Conservation (phyloP, 1,139 yeast species). For the Diutina ranongensis region DNA sequence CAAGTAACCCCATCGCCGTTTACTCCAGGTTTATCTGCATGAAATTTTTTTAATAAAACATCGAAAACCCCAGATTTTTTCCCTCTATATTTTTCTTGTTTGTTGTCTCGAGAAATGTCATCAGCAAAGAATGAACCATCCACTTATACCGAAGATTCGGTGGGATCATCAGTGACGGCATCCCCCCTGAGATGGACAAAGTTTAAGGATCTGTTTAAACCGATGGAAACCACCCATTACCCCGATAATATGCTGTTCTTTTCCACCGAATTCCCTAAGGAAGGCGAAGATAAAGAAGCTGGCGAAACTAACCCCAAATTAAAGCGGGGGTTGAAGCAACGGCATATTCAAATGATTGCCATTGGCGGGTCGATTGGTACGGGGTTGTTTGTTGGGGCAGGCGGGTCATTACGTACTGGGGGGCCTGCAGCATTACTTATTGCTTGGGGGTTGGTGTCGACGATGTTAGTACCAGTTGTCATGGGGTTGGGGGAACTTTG, state of each 20-base stretch:
- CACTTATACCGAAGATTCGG: neutral
- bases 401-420: constrained; percentile 33
- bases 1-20: too few species aligned
- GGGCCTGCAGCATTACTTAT: constrained; percentile 17
- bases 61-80: neutral
- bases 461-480: constrained; percentile 10
- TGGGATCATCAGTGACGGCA: neutral
- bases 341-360: constrained; percentile 39
- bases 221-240: neutral
- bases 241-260: neutral
- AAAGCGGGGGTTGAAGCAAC: constrained; percentile 10
- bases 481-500: constrained; percentile 19
- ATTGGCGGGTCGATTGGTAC: constrained; percentile 42
- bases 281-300: neutral
- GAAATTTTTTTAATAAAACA: neutral
- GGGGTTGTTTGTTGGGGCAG: constrained; percentile 33
- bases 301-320: neutral
- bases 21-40: neutral
- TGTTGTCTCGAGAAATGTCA: neutral
- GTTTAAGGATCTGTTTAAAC: constrained; percentile 4
- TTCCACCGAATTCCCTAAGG: neutral
- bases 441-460: constrained; percentile 15
- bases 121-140: neutral
- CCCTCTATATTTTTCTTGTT: too few species aligned
- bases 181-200: neutral